These are phyloP conservation scores for Raddia guianensis DNA, from an alignment of 176 grass and related monocot species.

Conservation along the genomic window DNA sequence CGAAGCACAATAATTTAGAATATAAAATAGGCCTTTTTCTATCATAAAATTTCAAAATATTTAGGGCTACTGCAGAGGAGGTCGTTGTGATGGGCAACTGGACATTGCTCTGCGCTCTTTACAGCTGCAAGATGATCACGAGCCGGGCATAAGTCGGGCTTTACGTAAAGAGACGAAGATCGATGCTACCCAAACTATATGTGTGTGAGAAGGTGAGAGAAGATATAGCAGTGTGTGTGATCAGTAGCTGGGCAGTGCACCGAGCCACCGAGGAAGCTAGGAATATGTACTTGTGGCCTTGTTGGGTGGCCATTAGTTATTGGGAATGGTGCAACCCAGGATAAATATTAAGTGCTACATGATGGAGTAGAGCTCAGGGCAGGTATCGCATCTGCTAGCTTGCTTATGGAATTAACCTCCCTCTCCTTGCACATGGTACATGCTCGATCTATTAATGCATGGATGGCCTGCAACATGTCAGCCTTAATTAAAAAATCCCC, in stretches of 20 bases:
- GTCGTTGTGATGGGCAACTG: background rate
- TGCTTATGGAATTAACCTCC: background rate
- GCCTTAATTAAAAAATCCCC: no score
- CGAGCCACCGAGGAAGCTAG: background rate
- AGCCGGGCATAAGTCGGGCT: background rate
- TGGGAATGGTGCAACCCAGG: constrained; percentile 14
- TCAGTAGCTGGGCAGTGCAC: background rate
- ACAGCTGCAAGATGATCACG: background rate
- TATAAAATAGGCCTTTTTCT: no score
- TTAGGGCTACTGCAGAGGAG: background rate
- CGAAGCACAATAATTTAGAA: no score
- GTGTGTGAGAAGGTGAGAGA: background rate
- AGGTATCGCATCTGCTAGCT: constrained; percentile 33
- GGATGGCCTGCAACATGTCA: no score
- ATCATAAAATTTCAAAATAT: background rate
- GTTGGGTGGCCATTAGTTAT: background rate
- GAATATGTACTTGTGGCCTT: constrained; percentile 38
- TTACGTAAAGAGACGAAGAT: constrained; percentile 9
- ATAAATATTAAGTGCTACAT: background rate
- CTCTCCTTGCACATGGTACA: no score
- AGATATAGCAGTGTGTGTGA: background rate
- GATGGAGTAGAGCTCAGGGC: constrained; percentile 39
- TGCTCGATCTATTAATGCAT: no score
- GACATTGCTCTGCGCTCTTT: background rate
- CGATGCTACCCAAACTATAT: background rate